Base-by-base conservation (phyloP, 2,329 filamentous ascomycete genomes). In the Calonectria pauciramosa region DNA sequence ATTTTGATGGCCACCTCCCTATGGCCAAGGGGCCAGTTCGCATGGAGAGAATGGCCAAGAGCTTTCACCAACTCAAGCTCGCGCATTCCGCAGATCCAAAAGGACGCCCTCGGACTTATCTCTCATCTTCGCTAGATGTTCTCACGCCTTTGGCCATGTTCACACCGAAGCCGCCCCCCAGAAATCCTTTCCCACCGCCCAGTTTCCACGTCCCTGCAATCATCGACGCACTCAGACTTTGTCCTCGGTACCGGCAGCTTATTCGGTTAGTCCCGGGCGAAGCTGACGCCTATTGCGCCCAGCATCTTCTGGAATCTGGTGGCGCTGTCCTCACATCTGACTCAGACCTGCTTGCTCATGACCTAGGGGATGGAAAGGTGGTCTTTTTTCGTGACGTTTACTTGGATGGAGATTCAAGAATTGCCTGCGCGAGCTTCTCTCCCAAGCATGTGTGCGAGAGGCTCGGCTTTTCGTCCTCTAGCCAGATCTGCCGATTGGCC, bases 1-100 rank as follows among this genome's bases (percentile, higher is more conserved):
- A 94, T 82, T 98, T 99, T 80, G 96, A 99, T 83, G 96, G 96
- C 18, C 93, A 91, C 71, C 88, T 99, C 1, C 96, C 96, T 0
- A 73, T 83, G 0, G 84, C 87, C 6, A 98, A 98, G 82, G 88
- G 89, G 41, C 82, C 86, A 0, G 91, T 92, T 9, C 90, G 95
- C 6, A 85, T 93, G 66, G 84, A 89, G 13, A 89, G 95, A 41
- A 87, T 94, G 44, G 86, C 91, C 65, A 88, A 87, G 26, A 90
- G 88, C 28, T 90, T 93, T 10, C 85, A 86, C 5, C 88, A 90
- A 28, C 85, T 96, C 49, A 83, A 85, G 3, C 87, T 90, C 60
- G 88, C 89, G 73, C 81, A 83, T 47, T 84, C 84, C 10, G 81
- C 82, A 47, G 82, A 80, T 44, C 71, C 76, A 6, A 75, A 74